Evolutionary conservation across 2,329 filamentous ascomycete genomes (phyloP).

Genomic region (Pseudopyricularia cyperi): DNA sequence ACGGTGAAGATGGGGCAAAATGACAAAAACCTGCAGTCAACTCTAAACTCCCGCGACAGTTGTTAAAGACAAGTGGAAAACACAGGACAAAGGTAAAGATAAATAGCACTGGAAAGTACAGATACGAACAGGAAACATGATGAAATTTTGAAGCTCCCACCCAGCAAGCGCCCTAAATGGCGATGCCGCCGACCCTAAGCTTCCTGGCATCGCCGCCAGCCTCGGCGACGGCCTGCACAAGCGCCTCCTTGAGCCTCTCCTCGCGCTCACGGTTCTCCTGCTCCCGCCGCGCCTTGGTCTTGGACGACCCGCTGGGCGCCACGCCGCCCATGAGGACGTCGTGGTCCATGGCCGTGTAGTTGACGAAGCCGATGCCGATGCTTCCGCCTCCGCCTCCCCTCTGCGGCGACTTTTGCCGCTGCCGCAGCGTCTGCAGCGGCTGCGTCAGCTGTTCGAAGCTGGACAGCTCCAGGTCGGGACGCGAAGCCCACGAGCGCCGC

Average conservation of each 20-base stretch:
- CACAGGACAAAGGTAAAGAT: neutral
- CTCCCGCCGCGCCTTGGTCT: constrained; percentile 88
- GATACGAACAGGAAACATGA: neutral
- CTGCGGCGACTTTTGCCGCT: constrained; percentile 5
- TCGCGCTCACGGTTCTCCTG: constrained; percentile 62
- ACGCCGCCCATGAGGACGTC: constrained; percentile 75
- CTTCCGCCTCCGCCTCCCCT: constrained; percentile 11
- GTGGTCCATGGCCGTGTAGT: constrained; percentile 75
- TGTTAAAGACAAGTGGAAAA: too few relatives aligned
- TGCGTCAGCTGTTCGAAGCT: neutral
- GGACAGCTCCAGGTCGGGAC: neutral
- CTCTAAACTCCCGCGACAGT: too few relatives aligned
- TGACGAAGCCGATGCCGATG: constrained; percentile 57
- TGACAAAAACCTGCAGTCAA: too few relatives aligned
- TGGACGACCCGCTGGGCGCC: constrained; percentile 78
- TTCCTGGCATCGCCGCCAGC: constrained; percentile 55
- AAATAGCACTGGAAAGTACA: neutral
- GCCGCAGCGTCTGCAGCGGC: constrained; percentile 11
- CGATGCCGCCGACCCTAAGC: constrained; percentile 6
- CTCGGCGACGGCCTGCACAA: constrained; percentile 54
- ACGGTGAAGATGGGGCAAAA: too few relatives aligned
- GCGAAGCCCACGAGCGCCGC: constrained; percentile 20
- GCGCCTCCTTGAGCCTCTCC: constrained; percentile 54
- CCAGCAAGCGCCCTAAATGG: neutral
- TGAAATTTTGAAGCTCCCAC: too few relatives aligned